Evolutionary conservation across 352 stramenopile species (phyloP).

Genomic region (Globisporangium parvum): DNA sequence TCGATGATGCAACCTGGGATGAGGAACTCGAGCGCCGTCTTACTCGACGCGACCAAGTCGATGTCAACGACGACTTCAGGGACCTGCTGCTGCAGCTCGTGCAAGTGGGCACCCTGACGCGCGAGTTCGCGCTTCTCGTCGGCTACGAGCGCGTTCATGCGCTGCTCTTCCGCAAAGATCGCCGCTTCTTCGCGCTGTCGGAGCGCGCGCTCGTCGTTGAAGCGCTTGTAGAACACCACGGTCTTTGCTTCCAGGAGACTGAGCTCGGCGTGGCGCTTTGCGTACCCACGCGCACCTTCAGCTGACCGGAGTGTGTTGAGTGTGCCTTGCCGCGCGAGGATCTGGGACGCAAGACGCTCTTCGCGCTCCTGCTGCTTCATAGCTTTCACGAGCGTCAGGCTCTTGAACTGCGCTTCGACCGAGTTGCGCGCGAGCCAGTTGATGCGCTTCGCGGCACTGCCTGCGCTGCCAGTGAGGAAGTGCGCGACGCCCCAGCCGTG

Average conservation of each 20-base stretch:
- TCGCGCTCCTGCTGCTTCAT: conserved; percentile 69
- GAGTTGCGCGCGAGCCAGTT: conserved; percentile 68
- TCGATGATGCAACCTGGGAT: conserved; percentile 41
- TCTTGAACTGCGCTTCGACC: conserved; percentile 71
- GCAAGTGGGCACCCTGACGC: conserved; percentile 32
- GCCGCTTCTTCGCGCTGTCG: conserved; percentile 38
- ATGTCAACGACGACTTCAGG: conserved; percentile 53
- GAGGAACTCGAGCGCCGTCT: conserved; percentile 70
- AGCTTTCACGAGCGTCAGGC: conserved; percentile 47
- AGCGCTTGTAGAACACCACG: conserved; percentile 38
- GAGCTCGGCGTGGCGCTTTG: conserved; percentile 55
- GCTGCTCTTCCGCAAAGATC: conserved; percentile 46
- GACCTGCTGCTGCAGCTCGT: conserved; percentile 58
- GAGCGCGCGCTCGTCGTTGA: conserved; percentile 30
- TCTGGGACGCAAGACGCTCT: conserved; percentile 55
- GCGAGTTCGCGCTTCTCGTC: conserved; percentile 37
- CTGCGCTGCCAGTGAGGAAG: conserved; percentile 44
- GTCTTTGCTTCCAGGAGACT: conserved; percentile 58
- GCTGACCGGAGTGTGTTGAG: conserved; percentile 54
- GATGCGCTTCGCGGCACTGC: conserved; percentile 17
- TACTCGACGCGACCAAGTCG: conserved; percentile 31
- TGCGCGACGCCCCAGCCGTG: conserved; percentile 78
- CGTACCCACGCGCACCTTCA: conserved; percentile 68
- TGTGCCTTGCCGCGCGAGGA: conserved; percentile 55
- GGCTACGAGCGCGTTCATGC: conserved; percentile 29